phyloP scores from a whole-genome alignment of 345 rosid genomes.

The Capsella bursapastoris region DNA sequence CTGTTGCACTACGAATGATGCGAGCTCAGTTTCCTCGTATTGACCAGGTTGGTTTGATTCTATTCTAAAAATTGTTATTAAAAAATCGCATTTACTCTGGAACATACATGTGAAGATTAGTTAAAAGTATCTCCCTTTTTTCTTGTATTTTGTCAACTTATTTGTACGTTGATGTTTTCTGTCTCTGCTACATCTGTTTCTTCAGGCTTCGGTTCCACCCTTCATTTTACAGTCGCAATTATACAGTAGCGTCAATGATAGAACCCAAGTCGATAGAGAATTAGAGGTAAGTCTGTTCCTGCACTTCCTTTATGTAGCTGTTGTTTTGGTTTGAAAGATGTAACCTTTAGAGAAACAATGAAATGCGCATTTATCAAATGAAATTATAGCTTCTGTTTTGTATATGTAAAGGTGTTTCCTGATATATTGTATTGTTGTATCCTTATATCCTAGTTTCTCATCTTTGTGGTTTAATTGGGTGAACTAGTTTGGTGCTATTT shows the following conservation, averaged over 20 bases:
- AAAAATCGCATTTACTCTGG: conserved; percentile 7
- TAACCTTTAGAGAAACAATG: not conserved
- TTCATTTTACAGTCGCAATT: conserved; percentile 84
- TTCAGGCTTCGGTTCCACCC: conserved; percentile 71
- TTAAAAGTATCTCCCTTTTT: not conserved
- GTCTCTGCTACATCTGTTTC: conserved; percentile 29
- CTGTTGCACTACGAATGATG: conserved; percentile 85
- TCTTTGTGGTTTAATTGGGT: not conserved
- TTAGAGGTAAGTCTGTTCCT: conserved; percentile 54
- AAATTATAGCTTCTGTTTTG: not conserved
- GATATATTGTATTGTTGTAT: too few relatives aligned
- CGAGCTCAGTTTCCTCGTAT: conserved; percentile 89
- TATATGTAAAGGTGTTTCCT: not conserved
- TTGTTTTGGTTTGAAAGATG: not conserved
- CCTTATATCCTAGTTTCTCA: not conserved
- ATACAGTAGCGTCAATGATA: conserved; percentile 81
- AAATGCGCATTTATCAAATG: not conserved
- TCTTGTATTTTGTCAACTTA: not conserved
- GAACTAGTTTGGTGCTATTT: not conserved
- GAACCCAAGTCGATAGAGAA: conserved; percentile 90
- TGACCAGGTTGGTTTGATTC: conserved; percentile 57
- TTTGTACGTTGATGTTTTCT: not conserved
- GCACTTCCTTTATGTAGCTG: not conserved
- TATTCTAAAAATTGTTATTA: not conserved
- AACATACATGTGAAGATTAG: not conserved